Conservation (phyloP, 2,329 filamentous ascomycete genomes). For the Monosporascus sp. region DNA sequence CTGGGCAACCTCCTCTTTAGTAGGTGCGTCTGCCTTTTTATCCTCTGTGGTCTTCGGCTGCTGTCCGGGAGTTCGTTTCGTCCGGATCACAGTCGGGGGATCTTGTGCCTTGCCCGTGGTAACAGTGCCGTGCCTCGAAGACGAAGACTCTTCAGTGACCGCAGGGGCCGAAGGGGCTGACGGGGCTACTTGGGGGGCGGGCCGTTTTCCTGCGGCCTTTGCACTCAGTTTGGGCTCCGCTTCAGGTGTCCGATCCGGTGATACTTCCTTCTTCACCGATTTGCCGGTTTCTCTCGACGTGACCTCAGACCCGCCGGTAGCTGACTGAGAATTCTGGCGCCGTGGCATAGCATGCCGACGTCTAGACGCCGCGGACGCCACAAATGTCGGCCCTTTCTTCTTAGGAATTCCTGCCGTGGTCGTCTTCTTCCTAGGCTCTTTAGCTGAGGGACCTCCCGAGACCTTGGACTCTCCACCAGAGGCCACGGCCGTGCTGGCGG, state of each 20-base stretch:
- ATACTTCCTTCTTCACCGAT: background rate
- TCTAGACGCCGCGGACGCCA: conserved; percentile 40
- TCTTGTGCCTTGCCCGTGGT: background rate
- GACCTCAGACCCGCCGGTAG: conserved; percentile 29
- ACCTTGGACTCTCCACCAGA: conserved; percentile 20
- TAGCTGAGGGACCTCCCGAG: conserved; percentile 13
- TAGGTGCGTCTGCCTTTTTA: conserved; percentile 1
- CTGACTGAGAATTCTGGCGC: conserved; percentile 44
- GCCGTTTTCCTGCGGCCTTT: conserved; percentile 47
- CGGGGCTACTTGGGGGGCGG: conserved; percentile 18
- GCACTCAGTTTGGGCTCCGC: conserved; percentile 26
- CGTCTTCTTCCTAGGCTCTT: conserved; percentile 20
- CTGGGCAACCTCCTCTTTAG: background rate
- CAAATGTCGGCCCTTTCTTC: conserved; percentile 34
- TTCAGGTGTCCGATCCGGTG: background rate
- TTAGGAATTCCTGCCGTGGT: conserved; percentile 17
- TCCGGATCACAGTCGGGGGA: background rate
- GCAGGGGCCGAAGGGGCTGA: conserved; percentile 4
- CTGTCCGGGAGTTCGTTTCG: background rate
- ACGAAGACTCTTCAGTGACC: background rate
- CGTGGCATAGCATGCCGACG: conserved; percentile 42
- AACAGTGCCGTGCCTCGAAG: background rate
- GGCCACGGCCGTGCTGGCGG: conserved; percentile 32
- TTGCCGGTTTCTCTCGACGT: conserved; percentile 23
- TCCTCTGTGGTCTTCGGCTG: conserved; percentile 1